Evolutionary conservation across 2,329 filamentous ascomycete genomes (phyloP).

Genomic region (Colletotrichum eremochloae): DNA sequence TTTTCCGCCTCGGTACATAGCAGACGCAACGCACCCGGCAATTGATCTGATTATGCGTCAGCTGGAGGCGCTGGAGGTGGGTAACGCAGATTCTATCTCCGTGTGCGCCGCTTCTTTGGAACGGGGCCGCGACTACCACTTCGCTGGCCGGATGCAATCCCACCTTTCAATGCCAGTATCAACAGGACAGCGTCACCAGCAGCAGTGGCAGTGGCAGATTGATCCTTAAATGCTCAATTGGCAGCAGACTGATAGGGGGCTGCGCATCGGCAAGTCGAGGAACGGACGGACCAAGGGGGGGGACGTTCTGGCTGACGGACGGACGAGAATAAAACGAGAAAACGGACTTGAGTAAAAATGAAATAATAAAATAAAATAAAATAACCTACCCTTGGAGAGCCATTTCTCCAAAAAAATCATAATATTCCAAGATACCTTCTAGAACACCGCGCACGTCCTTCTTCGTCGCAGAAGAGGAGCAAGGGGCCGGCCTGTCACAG

Average conservation of each 20-base stretch:
- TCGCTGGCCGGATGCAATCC: not conserved
- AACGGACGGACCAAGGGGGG: constrained; percentile 13
- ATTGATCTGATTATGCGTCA: constrained; percentile 5
- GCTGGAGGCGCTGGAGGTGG: not conserved
- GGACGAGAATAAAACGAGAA: not conserved
- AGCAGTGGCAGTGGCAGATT: not conserved
- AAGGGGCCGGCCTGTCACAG: constrained; percentile 39
- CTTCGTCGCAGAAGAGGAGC: constrained; percentile 20
- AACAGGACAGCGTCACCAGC: not conserved
- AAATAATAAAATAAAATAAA: constrained; percentile 4
- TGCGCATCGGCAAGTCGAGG: constrained; percentile 4
- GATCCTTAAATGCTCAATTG: not conserved
- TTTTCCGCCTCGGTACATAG: not conserved
- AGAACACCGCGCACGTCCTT: constrained; percentile 38
- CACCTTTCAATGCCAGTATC: not conserved
- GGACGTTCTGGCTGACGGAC: constrained; percentile 28
- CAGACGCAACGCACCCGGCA: constrained; percentile 10
- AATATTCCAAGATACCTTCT: constrained; percentile 37
- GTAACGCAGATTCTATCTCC: constrained; percentile 8
- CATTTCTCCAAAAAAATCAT: not conserved
- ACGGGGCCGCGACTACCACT: not conserved
- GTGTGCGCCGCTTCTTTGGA: not conserved
- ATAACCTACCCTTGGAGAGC: not conserved
- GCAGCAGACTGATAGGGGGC: constrained; percentile 5
- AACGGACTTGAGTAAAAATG: not conserved